Evolutionary conservation across 768 basidiomycete genomes (phyloP).

Genomic region (Trametes punicea): DNA sequence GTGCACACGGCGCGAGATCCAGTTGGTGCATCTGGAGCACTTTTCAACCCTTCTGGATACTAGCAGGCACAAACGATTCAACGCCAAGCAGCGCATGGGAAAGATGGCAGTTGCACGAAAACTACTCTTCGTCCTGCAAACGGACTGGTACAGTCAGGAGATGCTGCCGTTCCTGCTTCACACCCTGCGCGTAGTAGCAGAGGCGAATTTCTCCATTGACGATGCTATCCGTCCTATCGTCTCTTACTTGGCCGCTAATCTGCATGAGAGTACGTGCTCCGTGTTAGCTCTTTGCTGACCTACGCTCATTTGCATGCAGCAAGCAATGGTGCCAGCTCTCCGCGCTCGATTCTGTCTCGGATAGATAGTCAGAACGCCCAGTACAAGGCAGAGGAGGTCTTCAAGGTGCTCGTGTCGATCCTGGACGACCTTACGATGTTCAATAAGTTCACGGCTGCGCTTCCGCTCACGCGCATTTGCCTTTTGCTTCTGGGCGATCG

Average conservation of each 20-base stretch:
- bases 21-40: slow-evolving; percentile 75
- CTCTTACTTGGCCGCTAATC: slow-evolving; percentile 79
- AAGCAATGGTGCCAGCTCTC: slow-evolving; percentile 32
- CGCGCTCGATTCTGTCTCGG: slow-evolving; percentile 53
- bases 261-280: slow-evolving; percentile 55
- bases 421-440: slow-evolving; percentile 49
- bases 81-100: slow-evolving; percentile 65
- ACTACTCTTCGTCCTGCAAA: slow-evolving; percentile 79
- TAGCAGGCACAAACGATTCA: slow-evolving; percentile 77
- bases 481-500: slow-evolving; percentile 76
- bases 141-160: slow-evolving; percentile 67
- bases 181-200: slow-evolving; percentile 57
- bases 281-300: background rate
- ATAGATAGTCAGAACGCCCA: slow-evolving; percentile 47
- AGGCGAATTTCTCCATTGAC: slow-evolving; percentile 66
- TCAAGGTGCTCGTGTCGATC: slow-evolving; percentile 61
- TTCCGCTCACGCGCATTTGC: slow-evolving; percentile 77
- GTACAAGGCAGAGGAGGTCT: slow-evolving; percentile 65
- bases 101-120: slow-evolving; percentile 72
- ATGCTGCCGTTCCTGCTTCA: slow-evolving; percentile 48
- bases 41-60: slow-evolving; percentile 69
- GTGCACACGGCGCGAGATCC: slow-evolving; percentile 64
- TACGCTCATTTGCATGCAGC: background rate
- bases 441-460: slow-evolving; percentile 64
- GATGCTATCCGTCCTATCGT: slow-evolving; percentile 82